Conservation (phyloP, 306 rosid species). For the Comarum palustre region DNA sequence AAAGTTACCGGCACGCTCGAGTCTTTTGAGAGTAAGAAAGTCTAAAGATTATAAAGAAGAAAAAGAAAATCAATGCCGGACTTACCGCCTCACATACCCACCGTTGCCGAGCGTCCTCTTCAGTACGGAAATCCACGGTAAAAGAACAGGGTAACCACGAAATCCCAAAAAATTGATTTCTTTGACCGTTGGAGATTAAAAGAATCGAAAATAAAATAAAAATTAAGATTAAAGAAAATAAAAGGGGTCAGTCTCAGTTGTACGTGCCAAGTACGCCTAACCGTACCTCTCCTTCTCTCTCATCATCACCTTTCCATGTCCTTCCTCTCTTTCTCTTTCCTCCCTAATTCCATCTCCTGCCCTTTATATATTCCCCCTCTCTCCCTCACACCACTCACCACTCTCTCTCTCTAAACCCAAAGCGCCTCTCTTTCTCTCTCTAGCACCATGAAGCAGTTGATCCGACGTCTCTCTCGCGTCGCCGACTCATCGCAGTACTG, state of each 20-base stretch:
- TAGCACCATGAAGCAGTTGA: conserved; percentile 64
- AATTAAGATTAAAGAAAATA: background rate
- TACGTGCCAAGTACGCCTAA: conserved; percentile 94
- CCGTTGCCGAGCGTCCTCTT: background rate
- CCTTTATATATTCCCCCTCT: conserved; percentile 26
- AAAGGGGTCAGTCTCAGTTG: conserved; percentile 33
- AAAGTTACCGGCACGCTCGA: background rate
- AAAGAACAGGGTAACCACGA: background rate
- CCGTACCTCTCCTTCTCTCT: conserved; percentile 73
- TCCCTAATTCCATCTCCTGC: background rate
- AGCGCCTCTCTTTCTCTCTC: background rate
- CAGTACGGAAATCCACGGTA: background rate
- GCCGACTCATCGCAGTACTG: conserved; percentile 87
- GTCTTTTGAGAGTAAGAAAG: no score
- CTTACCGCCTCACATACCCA: background rate
- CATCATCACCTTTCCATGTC: conserved; percentile 69
- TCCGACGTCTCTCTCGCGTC: conserved; percentile 77
- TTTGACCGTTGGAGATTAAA: background rate
- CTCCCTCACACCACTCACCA: conserved; percentile 23
- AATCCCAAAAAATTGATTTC: background rate
- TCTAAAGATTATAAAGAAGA: no score
- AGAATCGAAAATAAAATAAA: background rate
- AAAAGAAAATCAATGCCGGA: background rate
- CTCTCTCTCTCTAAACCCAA: conserved; percentile 2
- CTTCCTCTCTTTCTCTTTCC: conserved; percentile 11